Percentiles rank a stretch among this genome's conserved stretches.
phyloP scores from a whole-genome alignment of 495 filamentous ascomycete species.

The Ramalina peruviana region DNA sequence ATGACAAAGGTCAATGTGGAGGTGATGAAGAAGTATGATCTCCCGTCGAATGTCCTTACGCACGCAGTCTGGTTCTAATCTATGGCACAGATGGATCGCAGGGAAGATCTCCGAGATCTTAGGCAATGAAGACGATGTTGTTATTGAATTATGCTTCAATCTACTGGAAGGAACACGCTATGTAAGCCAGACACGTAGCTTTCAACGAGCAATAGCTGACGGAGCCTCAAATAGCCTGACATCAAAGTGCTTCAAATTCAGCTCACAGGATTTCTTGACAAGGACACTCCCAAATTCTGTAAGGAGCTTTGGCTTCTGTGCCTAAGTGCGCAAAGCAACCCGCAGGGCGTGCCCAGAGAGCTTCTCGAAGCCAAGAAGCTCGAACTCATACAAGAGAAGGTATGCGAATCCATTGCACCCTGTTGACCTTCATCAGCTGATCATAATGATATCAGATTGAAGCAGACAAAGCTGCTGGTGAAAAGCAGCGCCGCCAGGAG shows the following conservation, averaged over 20 bases:
- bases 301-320: conserved; percentile 87
- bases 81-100: conserved; percentile 67
- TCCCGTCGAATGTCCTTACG: neutral
- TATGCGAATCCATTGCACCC: conserved; percentile 20
- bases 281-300: conserved; percentile 81
- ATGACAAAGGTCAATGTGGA: conserved; percentile 93
- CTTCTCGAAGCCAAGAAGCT: conserved; percentile 90
- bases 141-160: conserved; percentile 85
- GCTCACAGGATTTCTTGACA: conserved; percentile 88
- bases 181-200: conserved; percentile 35
- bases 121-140: conserved; percentile 83
- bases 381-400: conserved; percentile 88
- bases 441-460: conserved; percentile 43
- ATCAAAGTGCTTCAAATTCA: conserved; percentile 90
- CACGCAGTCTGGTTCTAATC: neutral
- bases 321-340: conserved; percentile 75
- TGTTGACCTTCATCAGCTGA: conserved; percentile 14
- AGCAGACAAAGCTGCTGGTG: conserved; percentile 68
- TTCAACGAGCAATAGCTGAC: conserved; percentile 1
- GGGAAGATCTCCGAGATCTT: conserved; percentile 75
- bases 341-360: conserved; percentile 87
- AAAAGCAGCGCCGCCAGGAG: conserved; percentile 55
- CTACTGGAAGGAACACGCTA: conserved; percentile 66
- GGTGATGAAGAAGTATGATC: conserved; percentile 87
- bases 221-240: conserved; percentile 53